A percentile compares a stretch with the other conserved stretches of the same genome.
These are phyloP conservation scores for Pisolithus marmoratus DNA, from an alignment of 768 basidiomycete genomes.

Conservation along the genomic window DNA sequence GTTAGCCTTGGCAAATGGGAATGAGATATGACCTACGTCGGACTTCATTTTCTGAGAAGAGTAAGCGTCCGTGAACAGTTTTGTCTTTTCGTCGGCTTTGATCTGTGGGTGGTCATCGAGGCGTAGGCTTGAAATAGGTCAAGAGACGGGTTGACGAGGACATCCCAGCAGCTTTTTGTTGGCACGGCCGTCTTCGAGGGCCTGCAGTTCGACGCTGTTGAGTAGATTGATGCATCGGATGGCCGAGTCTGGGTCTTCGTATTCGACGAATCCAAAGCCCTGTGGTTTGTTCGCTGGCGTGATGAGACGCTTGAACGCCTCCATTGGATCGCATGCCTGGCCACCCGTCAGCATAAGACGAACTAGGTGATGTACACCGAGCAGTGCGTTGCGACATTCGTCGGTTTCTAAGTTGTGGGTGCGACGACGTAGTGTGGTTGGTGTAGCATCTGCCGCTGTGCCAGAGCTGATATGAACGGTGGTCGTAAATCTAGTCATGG, in stretches of 20 bases:
- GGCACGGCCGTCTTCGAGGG: constrained; percentile 52
- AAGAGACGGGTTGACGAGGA: constrained; percentile 15
- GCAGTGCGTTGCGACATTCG: too few species aligned
- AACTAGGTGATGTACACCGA: too few species aligned
- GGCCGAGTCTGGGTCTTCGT: constrained; percentile 88
- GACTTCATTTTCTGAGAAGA: constrained; percentile 71
- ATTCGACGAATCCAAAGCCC: constrained; percentile 97
- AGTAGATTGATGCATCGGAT: constrained; percentile 66
- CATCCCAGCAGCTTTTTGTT: constrained; percentile 69
- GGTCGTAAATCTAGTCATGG: too few species aligned
- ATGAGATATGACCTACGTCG: constrained; percentile 51
- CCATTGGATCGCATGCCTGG: constrained; percentile 86
- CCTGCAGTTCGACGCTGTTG: constrained; percentile 58
- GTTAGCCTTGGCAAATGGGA: not conserved
- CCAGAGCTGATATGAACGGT: too few species aligned
- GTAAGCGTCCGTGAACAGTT: constrained; percentile 82
- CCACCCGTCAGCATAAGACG: too few species aligned
- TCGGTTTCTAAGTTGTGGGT: too few species aligned
- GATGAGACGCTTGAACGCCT: constrained; percentile 87
- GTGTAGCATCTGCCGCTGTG: too few species aligned
- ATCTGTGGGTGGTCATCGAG: constrained; percentile 43
- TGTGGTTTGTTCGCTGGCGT: constrained; percentile 92
- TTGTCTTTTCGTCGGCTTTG: constrained; percentile 96
- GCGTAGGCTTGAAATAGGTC: constrained; percentile 34
- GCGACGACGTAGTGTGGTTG: too few species aligned